Percentiles rank a stretch among this genome's conserved stretches.
phyloP scores from a whole-genome alignment of 495 filamentous ascomycete genomes.

The Daldinia decipiens region DNA sequence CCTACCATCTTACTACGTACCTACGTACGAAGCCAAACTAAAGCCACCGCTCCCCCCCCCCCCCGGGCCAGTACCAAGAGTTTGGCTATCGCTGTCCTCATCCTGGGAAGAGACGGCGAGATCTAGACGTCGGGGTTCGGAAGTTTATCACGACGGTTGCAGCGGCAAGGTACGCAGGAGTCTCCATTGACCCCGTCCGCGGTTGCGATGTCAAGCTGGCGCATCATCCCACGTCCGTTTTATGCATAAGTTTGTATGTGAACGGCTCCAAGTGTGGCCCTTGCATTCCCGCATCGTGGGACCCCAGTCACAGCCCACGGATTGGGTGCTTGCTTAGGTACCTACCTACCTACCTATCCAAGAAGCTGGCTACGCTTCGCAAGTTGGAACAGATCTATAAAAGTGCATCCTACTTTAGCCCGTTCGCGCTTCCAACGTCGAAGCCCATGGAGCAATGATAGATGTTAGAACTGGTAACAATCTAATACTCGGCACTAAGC shows the following conservation, averaged over 20 bases:
- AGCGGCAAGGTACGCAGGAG: slow-evolving; percentile 30
- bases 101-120: slow-evolving; percentile 19
- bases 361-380: not conserved
- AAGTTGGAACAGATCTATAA: too few relatives aligned
- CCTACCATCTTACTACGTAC: slow-evolving; percentile 15
- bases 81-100: slow-evolving; percentile 36
- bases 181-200: slow-evolving; percentile 28
- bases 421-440: not conserved
- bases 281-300: slow-evolving; percentile 41
- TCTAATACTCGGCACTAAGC: not conserved
- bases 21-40: slow-evolving; percentile 1
- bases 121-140: slow-evolving; percentile 36
- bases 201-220: slow-evolving; percentile 20
- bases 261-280: slow-evolving; percentile 33
- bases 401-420: too few relatives aligned
- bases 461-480: not conserved
- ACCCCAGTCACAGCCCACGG: slow-evolving; percentile 26
- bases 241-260: slow-evolving; percentile 31
- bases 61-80: slow-evolving; percentile 15
- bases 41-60: slow-evolving; percentile 17
- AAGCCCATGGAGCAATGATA: not conserved
- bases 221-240: slow-evolving; percentile 29
- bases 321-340: not conserved
- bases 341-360: not conserved
- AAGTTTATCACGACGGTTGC: slow-evolving; percentile 41